Evolutionary conservation across 768 basidiomycete genomes (phyloP).

Genomic region (Russula sp.): DNA sequence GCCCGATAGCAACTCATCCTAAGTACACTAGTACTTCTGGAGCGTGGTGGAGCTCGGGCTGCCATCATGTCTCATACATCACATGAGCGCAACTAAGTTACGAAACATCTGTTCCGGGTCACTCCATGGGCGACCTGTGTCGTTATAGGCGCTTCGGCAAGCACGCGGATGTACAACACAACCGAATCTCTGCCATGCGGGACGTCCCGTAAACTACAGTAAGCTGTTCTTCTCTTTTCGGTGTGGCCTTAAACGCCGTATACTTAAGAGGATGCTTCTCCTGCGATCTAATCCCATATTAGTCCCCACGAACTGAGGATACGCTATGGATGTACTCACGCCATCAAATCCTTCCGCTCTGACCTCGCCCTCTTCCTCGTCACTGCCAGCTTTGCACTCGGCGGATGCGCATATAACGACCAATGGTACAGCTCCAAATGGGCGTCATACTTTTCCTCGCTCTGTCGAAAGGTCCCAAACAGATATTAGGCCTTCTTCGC

Average conservation of each 20-base stretch:
- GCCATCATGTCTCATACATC: too few species aligned
- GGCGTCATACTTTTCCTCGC: neutral
- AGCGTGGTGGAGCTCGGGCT: too few species aligned
- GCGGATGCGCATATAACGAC: neutral
- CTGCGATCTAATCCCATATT: neutral
- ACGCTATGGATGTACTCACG: constrained; percentile 9
- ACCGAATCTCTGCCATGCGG: neutral
- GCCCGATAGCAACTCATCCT: neutral
- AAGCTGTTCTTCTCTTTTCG: neutral
- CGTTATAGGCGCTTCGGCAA: neutral
- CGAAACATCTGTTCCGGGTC: neutral
- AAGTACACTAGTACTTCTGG: too few species aligned
- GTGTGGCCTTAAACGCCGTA: neutral
- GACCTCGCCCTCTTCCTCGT: neutral
- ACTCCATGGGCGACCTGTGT: neutral
- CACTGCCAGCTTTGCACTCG: neutral
- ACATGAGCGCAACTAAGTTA: neutral
- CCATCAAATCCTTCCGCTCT: neutral
- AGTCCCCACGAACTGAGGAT: neutral
- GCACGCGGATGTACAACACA: neutral
- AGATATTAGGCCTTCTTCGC: constrained; percentile 1
- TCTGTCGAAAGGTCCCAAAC: constrained; percentile 17
- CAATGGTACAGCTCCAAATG: constrained; percentile 1
- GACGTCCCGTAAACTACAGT: neutral
- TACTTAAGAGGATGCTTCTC: neutral